Percentiles rank a stretch among this genome's conserved stretches.
Conservation (phyloP, 2,329 filamentous ascomycete genomes). For the Boeremia exigua region DNA sequence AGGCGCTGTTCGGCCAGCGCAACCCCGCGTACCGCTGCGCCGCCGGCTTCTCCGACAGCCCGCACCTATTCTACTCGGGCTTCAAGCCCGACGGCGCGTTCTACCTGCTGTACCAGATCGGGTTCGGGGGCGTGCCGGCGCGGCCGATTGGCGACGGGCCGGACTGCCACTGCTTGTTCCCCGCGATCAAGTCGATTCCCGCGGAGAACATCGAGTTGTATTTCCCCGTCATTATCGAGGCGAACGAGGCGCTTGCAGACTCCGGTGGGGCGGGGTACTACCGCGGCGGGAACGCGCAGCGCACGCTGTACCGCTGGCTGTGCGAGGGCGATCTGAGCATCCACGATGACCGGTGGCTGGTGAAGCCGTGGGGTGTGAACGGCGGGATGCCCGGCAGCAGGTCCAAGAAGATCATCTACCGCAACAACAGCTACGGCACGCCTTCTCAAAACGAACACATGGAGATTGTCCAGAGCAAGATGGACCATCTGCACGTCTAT, state of each 20-base stretch:
- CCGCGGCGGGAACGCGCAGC: conserved; percentile 58
- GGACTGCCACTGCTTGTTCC: conserved; percentile 59
- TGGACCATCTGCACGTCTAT: conserved; percentile 55
- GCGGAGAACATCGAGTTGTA: conserved; percentile 58
- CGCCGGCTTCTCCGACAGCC: conserved; percentile 59
- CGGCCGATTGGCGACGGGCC: conserved; percentile 56
- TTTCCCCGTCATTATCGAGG: conserved; percentile 57
- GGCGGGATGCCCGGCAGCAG: conserved; percentile 54
- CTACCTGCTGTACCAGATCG: conserved; percentile 59
- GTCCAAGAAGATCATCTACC: conserved; percentile 53
- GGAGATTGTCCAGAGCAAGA: conserved; percentile 54
- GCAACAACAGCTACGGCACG: conserved; percentile 48
- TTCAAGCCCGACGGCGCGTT: conserved; percentile 57
- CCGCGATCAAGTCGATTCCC: conserved; percentile 58
- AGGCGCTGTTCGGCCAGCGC: conserved; percentile 58
- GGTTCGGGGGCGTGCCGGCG: conserved; percentile 58
- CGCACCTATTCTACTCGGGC: conserved; percentile 59
- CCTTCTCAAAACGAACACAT: conserved; percentile 42
- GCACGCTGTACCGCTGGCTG: conserved; percentile 56
- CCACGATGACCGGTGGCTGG: conserved; percentile 59
- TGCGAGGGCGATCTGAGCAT: conserved; percentile 55
- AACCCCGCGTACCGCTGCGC: conserved; percentile 56
- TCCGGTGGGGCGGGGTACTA: conserved; percentile 57
- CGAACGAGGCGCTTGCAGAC: conserved; percentile 56
- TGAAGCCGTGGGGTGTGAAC: conserved; percentile 58